Conservation (phyloP, 2,329 filamentous ascomycete genomes). For the Cordyceps farinosa region DNA sequence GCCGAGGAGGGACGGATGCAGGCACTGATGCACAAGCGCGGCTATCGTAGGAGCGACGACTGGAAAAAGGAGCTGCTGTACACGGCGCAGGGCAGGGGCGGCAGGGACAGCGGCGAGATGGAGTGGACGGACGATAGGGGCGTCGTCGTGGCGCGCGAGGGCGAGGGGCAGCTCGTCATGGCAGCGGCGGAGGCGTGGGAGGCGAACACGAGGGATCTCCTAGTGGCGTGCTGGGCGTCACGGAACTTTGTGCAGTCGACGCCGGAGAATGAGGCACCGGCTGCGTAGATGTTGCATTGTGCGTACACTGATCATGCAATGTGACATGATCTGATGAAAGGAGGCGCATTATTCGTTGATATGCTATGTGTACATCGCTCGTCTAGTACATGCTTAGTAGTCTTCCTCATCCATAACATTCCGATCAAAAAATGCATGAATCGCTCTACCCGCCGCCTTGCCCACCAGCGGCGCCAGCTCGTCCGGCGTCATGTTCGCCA, state of each 20-base stretch:
- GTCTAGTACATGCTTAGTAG: neutral
- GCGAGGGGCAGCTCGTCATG: neutral
- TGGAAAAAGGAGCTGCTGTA: slow-evolving; percentile 11
- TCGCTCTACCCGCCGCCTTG: slow-evolving; percentile 69
- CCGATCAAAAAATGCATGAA: slow-evolving; percentile 75
- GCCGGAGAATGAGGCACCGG: neutral
- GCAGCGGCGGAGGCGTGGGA: neutral
- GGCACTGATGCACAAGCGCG: slow-evolving; percentile 4
- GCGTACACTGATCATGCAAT: no score
- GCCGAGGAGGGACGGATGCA: slow-evolving; percentile 1
- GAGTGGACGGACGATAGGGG: slow-evolving; percentile 2
- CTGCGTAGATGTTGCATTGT: no score
- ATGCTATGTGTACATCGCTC: neutral
- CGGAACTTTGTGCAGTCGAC: slow-evolving; percentile 4
- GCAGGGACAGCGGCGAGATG: neutral
- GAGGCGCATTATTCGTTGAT: neutral
- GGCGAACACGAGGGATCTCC: neutral
- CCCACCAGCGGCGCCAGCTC: slow-evolving; percentile 75
- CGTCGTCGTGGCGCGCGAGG: slow-evolving; percentile 7
- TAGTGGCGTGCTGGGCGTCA: slow-evolving; percentile 13
- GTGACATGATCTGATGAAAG: no score
- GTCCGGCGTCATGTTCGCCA: slow-evolving; percentile 78
- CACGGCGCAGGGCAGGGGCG: neutral
- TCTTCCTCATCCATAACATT: slow-evolving; percentile 54
- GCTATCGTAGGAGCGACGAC: slow-evolving; percentile 9